A percentile compares a stretch with the other conserved stretches of the same genome.
Evolutionary conservation across 2,329 filamentous ascomycete species (phyloP).

Genomic region (Chlorencoelia australis): DNA sequence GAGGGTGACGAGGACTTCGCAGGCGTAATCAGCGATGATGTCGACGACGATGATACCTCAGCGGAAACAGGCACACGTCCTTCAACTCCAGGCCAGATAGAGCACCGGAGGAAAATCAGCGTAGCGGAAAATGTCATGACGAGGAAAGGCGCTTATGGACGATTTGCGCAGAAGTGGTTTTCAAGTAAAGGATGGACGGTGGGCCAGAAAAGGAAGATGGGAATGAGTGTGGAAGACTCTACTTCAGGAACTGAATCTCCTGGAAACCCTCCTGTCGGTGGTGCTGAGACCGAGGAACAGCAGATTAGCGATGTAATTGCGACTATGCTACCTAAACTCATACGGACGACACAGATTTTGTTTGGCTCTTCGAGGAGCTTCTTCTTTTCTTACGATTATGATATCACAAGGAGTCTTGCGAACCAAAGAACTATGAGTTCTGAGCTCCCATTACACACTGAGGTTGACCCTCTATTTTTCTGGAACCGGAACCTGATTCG

Average conservation of each 20-base stretch:
- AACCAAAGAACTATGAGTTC: conserved; percentile 32
- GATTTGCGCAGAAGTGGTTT: conserved; percentile 88
- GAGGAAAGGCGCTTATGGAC: conserved; percentile 71
- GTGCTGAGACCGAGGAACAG: neutral
- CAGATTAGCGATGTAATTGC: conserved; percentile 13
- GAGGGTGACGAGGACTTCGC: conserved; percentile 37
- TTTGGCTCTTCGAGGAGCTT: conserved; percentile 78
- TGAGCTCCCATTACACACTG: conserved; percentile 55
- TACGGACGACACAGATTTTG: conserved; percentile 74
- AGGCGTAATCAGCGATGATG: conserved; percentile 29
- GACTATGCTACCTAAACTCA: conserved; percentile 65
- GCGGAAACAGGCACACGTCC: conserved; percentile 1
- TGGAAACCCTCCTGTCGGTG: neutral
- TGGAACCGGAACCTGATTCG: conserved; percentile 76
- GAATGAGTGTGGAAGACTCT: conserved; percentile 43
- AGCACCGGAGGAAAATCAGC: conserved; percentile 38
- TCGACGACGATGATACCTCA: conserved; percentile 30
- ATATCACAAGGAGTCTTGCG: conserved; percentile 63
- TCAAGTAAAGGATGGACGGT: conserved; percentile 72
- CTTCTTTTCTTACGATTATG: conserved; percentile 91
- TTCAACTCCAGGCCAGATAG: neutral
- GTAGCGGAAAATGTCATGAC: conserved; percentile 85
- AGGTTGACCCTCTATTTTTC: conserved; percentile 72
- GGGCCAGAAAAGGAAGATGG: conserved; percentile 59
- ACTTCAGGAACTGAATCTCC: neutral